Conservation (phyloP, 2,329 filamentous ascomycete genomes). For the Aspergillus fumigatiaffinis region DNA sequence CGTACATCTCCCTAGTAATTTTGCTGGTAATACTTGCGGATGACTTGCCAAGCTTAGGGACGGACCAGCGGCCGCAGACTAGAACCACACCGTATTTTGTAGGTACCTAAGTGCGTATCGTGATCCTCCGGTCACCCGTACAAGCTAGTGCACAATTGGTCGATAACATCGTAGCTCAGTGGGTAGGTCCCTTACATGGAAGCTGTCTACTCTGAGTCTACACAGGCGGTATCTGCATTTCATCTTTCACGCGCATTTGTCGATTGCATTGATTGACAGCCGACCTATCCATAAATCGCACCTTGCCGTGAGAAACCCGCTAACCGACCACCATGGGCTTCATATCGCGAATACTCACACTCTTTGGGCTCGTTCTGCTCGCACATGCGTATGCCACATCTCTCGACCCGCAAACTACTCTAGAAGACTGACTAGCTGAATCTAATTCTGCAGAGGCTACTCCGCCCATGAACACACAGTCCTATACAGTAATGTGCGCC, state of each 20-base stretch:
- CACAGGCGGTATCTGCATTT: too few relatives aligned
- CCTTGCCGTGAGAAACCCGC: not conserved
- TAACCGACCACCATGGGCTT: conserved; percentile 57
- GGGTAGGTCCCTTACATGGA: not conserved
- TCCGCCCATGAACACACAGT: conserved; percentile 89
- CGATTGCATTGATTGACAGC: not conserved
- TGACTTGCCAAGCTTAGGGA: not conserved
- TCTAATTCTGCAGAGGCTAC: conserved; percentile 66
- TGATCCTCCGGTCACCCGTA: conserved; percentile 3
- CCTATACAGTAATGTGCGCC: conserved; percentile 59
- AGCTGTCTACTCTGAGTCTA: not conserved
- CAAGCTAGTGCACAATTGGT: conserved; percentile 2
- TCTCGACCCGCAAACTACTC: not conserved
- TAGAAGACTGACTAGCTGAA: not conserved
- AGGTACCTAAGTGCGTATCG: not conserved
- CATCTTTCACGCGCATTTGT: too few relatives aligned
- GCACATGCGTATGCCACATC: conserved; percentile 71
- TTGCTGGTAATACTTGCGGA: too few relatives aligned
- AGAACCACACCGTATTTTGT: too few relatives aligned
- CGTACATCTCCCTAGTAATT: not conserved
- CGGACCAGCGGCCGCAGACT: not conserved
- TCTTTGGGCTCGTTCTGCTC: conserved; percentile 72
- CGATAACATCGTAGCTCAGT: not conserved
- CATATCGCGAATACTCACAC: conserved; percentile 66
- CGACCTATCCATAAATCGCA: not conserved